Base-by-base conservation (phyloP, 352 stramenopile genomes). In the Globisporangium echinulatum region DNA sequence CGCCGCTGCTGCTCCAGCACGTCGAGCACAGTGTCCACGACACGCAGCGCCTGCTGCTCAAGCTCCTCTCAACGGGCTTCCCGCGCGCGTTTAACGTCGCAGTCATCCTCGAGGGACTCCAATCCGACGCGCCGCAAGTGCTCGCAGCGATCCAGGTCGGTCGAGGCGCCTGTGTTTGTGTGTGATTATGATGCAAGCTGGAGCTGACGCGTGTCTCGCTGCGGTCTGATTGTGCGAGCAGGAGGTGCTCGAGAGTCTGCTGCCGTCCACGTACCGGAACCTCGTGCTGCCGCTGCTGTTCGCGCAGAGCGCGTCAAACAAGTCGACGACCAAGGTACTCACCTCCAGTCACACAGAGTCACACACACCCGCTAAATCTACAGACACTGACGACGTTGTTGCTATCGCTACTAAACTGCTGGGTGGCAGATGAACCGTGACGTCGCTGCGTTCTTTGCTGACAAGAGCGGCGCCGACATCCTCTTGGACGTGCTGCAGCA, bases 171-270 rank as follows among this genome's bases (percentile, higher is more conserved):
- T 57, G 17, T 47, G n/a, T 57, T 9, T 38, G 4, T 50, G n/a
- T 25, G 53, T 2, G 7, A 13, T 17, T 9, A 46, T 44, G 7
- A 44, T 13, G 11, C 7, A 14, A 13, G 40, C 40, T 44, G 40
- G 7, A 44, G 11, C 7, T 13, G 40, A 44, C 37, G 49, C 55
- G 56, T 67, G 37, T 58, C 43, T 48, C 53, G 36, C 61, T 33
- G 25, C 25, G 25, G 25, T 33, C 25, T 33, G 25, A 33, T 33
- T 33, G 25, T 33, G 25, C 25, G 25, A 33, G 25, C 3, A 91
- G 70, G 85, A 94, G 54, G 85, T 94, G 6, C 69, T 94, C 10
- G 85, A 94, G 51, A 94, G 83, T 51, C 52, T 94, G 39, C 68
- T 94, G 33, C 82, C 79, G 10, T 87, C 79, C 3, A 63, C 68